Evolutionary conservation across 1,284 basidiomycete species (phyloP).

Genomic region (Moniliophthora roreri): DNA sequence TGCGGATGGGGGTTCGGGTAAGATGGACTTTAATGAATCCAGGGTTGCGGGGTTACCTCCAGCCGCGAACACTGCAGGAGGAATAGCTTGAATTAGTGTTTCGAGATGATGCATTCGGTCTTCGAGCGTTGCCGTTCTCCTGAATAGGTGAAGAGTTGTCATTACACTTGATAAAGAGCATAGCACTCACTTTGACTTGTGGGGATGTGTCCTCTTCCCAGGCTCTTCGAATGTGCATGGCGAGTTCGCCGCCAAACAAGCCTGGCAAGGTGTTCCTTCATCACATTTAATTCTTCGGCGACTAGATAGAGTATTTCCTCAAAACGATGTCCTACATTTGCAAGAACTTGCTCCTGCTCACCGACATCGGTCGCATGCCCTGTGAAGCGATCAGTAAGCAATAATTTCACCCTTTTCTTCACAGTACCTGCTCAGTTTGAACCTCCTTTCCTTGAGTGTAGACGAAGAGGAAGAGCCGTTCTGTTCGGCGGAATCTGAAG

Average conservation of each 20-base stretch:
- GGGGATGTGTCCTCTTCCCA: constrained; percentile 77
- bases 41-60: constrained; percentile 30
- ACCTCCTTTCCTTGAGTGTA: constrained; percentile 73
- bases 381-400: constrained; percentile 25
- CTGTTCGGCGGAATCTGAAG: constrained; percentile 44
- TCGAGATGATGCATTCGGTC: constrained; percentile 85
- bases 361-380: constrained; percentile 85
- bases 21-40: constrained; percentile 19
- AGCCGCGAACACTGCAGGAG: constrained; percentile 72
- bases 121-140: constrained; percentile 75
- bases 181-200: constrained; percentile 69
- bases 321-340: background rate
- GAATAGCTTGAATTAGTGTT: constrained; percentile 77
- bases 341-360: constrained; percentile 36
- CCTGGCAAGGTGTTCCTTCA: constrained; percentile 82
- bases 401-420: background rate
- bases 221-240: constrained; percentile 83
- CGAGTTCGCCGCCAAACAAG: constrained; percentile 74
- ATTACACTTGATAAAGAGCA: background rate
- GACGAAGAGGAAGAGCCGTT: constrained; percentile 36
- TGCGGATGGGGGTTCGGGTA: constrained; percentile 43
- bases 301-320: constrained; percentile 36
- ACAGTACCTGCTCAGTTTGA: constrained; percentile 76
- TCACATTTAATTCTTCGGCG: constrained; percentile 81
- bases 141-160: constrained; percentile 26